A percentile compares a stretch with the other conserved stretches of the same genome.
These are phyloP conservation scores for Ophiostoma sp. DNA, from an alignment of 2,329 filamentous ascomycete genomes.

Conservation along the genomic window DNA sequence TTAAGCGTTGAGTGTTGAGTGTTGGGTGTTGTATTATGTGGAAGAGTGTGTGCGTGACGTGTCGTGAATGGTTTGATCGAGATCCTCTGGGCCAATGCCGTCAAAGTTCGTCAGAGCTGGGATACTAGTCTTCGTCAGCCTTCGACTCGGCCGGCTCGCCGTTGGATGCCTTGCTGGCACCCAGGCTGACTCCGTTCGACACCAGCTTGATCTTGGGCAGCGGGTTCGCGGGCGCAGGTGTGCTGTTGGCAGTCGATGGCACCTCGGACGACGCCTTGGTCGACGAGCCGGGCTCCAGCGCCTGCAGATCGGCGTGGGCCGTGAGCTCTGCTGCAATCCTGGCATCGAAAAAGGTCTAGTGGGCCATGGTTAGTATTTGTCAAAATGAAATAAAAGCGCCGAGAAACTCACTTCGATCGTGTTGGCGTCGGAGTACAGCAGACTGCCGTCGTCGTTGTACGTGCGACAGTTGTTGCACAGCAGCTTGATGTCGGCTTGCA, in stretches of 20 bases:
- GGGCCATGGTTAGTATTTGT: slow-evolving; percentile 13
- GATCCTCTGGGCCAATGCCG: background rate
- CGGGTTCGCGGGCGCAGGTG: slow-evolving; percentile 24
- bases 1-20: background rate
- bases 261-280: slow-evolving; percentile 40
- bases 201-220: slow-evolving; percentile 30
- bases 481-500: slow-evolving; percentile 75
- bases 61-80: slow-evolving; percentile 6
- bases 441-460: slow-evolving; percentile 93
- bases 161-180: slow-evolving; percentile 17
- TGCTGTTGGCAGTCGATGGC: slow-evolving; percentile 34
- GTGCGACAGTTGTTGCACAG: slow-evolving; percentile 88
- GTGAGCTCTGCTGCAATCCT: slow-evolving; percentile 41
- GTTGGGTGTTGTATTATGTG: slow-evolving; percentile 2
- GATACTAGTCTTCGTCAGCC: slow-evolving; percentile 19
- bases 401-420: slow-evolving; percentile 73
- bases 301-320: slow-evolving; percentile 29
- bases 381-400: background rate
- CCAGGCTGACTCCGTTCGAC: slow-evolving; percentile 25
- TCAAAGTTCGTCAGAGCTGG: background rate
- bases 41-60: background rate
- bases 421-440: slow-evolving; percentile 88
- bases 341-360: slow-evolving; percentile 51
- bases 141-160: slow-evolving; percentile 17
- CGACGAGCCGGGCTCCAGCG: slow-evolving; percentile 27